Evolutionary conservation across 257 asterid genomes (phyloP).

Genomic region (Misopates orontium): DNA sequence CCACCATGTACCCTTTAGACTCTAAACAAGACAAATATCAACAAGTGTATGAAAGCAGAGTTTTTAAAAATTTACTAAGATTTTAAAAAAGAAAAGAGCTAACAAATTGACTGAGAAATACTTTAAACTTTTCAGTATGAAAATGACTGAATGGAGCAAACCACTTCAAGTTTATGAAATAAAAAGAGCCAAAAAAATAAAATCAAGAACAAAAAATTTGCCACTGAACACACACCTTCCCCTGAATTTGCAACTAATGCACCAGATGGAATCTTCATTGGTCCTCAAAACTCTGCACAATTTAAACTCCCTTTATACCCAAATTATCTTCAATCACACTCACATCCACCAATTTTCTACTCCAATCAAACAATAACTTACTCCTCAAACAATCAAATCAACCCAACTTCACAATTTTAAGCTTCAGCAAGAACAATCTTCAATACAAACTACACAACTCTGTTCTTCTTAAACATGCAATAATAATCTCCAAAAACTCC

Average conservation of each 20-base stretch:
- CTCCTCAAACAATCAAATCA: slow-evolving; percentile 17
- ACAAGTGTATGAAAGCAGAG: slow-evolving; percentile 6
- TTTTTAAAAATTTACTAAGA: background rate
- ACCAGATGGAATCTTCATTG: slow-evolving; percentile 78
- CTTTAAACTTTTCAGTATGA: slow-evolving; percentile 13
- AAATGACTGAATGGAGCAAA: slow-evolving; percentile 10
- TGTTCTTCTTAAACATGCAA: background rate
- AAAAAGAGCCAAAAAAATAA: background rate
- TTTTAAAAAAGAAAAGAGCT: background rate
- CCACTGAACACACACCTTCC: slow-evolving; percentile 60
- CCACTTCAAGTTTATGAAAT: background rate
- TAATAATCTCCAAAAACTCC: background rate
- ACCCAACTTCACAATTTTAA: background rate
- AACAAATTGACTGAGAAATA: slow-evolving; percentile 16
- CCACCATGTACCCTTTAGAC: background rate
- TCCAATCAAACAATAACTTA: slow-evolving; percentile 22
- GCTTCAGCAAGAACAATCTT: background rate
- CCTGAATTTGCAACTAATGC: slow-evolving; percentile 75
- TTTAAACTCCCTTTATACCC: slow-evolving; percentile 26
- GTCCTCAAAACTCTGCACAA: slow-evolving; percentile 26
- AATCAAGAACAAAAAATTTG: background rate
- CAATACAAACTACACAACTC: background rate
- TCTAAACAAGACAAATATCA: background rate
- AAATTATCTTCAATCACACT: slow-evolving; percentile 24
- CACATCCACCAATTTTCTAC: slow-evolving; percentile 22